phyloP scores from a whole-genome alignment of 495 filamentous ascomycete genomes.

The Entonaema liquescens region DNA sequence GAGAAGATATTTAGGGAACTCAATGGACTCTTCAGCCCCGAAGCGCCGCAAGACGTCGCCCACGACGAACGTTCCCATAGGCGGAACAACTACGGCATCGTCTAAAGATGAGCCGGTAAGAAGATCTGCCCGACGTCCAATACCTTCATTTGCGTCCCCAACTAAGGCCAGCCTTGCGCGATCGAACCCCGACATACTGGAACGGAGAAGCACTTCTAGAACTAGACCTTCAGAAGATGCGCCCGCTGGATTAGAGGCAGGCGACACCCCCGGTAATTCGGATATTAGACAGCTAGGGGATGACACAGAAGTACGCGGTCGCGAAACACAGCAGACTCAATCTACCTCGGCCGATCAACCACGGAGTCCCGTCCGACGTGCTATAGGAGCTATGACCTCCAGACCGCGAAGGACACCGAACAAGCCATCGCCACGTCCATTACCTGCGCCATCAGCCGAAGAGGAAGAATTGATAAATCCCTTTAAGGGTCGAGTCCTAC shows the following conservation, averaged over 20 bases:
- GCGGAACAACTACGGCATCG: conserved; percentile 19
- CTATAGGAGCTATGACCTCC: conserved; percentile 37
- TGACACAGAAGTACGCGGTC: conserved; percentile 3
- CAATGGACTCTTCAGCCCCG: conserved; percentile 65
- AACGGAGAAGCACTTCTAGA: conserved; percentile 55
- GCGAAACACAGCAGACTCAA: conserved; percentile 14
- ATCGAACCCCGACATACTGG: conserved; percentile 67
- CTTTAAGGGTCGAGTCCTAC: conserved; percentile 49
- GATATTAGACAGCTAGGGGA: not conserved
- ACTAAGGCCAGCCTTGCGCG: conserved; percentile 70
- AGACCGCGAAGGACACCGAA: conserved; percentile 43
- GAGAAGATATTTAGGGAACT: conserved; percentile 6
- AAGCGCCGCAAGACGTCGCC: conserved; percentile 71
- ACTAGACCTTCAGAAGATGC: conserved; percentile 41
- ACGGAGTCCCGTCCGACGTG: conserved; percentile 31
- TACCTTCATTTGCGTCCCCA: conserved; percentile 71
- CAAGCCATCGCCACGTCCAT: conserved; percentile 48
- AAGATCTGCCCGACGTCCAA: conserved; percentile 41
- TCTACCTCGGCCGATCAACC: conserved; percentile 12
- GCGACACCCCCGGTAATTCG: not conserved
- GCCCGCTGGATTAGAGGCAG: conserved; percentile 33
- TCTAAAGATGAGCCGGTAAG: conserved; percentile 39
- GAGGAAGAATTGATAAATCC: conserved; percentile 57
- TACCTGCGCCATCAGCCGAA: conserved; percentile 53
- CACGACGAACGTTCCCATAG: conserved; percentile 39